phyloP scores from a whole-genome alignment of 1,284 basidiomycete genomes.

The Apiotrichum sp. region DNA sequence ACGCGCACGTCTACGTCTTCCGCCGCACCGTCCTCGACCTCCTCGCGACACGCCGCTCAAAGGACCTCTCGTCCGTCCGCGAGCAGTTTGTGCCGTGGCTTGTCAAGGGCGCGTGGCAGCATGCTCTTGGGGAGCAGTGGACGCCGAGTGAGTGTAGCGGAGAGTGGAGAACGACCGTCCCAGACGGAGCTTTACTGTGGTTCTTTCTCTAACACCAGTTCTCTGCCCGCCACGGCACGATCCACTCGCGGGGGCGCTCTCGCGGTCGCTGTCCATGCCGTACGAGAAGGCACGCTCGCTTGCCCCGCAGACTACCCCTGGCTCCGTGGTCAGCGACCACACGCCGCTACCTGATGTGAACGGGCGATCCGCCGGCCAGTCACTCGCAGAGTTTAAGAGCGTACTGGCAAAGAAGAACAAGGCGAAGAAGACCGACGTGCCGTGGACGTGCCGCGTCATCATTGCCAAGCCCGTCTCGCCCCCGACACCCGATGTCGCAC shows the following conservation, averaged over 20 bases:
- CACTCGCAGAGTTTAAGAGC: conserved; percentile 12
- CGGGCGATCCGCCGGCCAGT: conserved; percentile 9
- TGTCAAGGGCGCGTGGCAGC: conserved; percentile 68
- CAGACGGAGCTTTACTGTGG: too few relatives aligned
- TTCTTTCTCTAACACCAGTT: conserved; percentile 22
- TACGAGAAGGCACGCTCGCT: conserved; percentile 16
- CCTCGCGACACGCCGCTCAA: conserved; percentile 56
- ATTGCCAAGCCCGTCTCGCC: conserved; percentile 16
- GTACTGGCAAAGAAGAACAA: conserved; percentile 2
- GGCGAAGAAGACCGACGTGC: background rate
- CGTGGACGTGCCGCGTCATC: conserved; percentile 39
- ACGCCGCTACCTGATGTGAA: conserved; percentile 14
- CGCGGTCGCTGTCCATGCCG: conserved; percentile 38
- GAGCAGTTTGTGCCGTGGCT: conserved; percentile 87
- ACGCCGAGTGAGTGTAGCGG: conserved; percentile 31
- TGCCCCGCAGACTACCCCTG: conserved; percentile 4
- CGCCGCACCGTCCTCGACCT: conserved; percentile 66
- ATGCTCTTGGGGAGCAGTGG: conserved; percentile 37
- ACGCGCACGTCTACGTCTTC: conserved; percentile 87
- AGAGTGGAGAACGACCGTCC: background rate
- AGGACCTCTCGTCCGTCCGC: conserved; percentile 66
- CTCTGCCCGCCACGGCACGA: conserved; percentile 39
- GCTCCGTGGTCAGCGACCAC: conserved; percentile 20
- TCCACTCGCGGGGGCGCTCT: conserved; percentile 42
- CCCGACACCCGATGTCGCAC: conserved; percentile 3